Conservation (phyloP, 202 grass and related monocot genomes). For the Hordeum pubiflorum region DNA sequence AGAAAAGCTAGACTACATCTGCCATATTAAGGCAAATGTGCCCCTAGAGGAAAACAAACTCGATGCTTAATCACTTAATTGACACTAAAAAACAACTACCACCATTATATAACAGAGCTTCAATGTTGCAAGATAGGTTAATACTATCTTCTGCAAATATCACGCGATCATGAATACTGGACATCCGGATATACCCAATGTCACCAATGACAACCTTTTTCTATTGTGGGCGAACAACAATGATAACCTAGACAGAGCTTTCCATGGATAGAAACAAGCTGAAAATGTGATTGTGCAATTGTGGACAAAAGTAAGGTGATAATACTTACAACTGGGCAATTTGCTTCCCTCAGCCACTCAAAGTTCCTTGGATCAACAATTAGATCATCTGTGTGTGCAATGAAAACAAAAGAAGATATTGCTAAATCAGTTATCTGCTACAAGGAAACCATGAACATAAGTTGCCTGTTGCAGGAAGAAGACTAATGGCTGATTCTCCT, state of each 20-base stretch:
- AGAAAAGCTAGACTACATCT: background rate
- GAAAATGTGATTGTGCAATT: constrained; percentile 8
- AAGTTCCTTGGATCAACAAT: constrained; percentile 96
- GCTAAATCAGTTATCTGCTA: constrained; percentile 1
- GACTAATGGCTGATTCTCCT: background rate
- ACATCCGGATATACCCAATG: background rate
- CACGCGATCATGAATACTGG: background rate
- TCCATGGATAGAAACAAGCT: background rate
- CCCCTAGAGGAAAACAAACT: background rate
- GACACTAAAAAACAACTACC: background rate
- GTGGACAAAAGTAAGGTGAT: background rate
- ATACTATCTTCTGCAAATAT: background rate
- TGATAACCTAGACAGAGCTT: background rate
- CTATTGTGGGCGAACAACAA: background rate
- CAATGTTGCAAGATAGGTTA: background rate
- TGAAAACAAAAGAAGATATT: background rate
- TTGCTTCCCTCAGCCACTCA: constrained; percentile 92
- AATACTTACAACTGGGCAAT: constrained; percentile 90
- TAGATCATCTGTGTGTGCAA: constrained; percentile 67
- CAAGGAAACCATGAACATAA: background rate
- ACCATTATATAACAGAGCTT: background rate
- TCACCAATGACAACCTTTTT: background rate
- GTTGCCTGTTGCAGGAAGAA: background rate
- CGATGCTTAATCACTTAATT: background rate
- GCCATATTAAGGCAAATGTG: background rate